These are phyloP conservation scores for Phytophthora tubulina DNA, from an alignment of 352 stramenopile genomes.

Conservation along the genomic window DNA sequence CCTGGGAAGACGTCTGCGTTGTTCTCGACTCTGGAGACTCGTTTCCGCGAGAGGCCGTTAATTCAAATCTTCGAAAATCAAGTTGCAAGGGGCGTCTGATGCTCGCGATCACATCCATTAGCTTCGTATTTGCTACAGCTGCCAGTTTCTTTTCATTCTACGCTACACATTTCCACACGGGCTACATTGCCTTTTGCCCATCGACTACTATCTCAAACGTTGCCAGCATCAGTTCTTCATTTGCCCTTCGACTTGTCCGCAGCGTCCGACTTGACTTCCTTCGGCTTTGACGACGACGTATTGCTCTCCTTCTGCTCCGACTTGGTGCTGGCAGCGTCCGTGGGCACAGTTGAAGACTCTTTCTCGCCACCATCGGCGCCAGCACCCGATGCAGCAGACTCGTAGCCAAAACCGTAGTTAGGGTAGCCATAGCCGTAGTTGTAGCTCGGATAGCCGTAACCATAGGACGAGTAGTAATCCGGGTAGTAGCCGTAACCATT, in stretches of 20 bases:
- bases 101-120: no score
- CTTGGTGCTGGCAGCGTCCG: not conserved
- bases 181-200: not conserved
- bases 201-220: not conserved
- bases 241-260: slow-evolving; percentile 2
- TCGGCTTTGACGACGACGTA: not conserved
- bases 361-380: slow-evolving; percentile 8
- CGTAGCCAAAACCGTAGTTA: no score
- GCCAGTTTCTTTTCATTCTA: not conserved
- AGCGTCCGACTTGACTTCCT: not conserved
- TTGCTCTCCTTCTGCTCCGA: slow-evolving; percentile 3
- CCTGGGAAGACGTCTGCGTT: no score
- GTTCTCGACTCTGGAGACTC: no score
- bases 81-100: no score
- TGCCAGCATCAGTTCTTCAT: not conserved
- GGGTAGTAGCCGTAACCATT: no score
- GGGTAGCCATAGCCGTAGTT: no score
- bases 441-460: no score
- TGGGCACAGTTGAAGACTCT: slow-evolving; percentile 3
- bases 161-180: not conserved
- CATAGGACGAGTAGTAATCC: no score
- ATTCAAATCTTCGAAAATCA: no score
- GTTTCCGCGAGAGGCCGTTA: no score
- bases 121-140: not conserved
- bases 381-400: not conserved